Conservation (phyloP, 192 early-diverging fungal genomes). For the Coemansia sp. region DNA sequence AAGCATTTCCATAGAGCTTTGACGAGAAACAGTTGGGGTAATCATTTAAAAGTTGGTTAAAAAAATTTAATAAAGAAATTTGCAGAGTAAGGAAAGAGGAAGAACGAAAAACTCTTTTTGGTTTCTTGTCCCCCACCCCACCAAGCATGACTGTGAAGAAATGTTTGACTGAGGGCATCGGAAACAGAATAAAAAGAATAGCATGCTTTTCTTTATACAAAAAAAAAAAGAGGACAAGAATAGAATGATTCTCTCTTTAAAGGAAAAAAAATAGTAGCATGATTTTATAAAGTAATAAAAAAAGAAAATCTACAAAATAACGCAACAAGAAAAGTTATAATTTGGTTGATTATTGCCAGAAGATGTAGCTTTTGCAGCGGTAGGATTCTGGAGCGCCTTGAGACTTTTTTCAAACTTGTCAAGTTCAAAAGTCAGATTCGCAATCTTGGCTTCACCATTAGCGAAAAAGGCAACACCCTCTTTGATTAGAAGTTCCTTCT, state of each 20-base stretch:
- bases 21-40: neutral
- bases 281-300: neutral
- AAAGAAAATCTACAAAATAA: conserved; percentile 1
- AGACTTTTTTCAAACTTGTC: neutral
- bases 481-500: conserved; percentile 3
- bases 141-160: no score
- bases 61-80: no score
- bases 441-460: neutral
- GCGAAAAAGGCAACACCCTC: conserved; percentile 2
- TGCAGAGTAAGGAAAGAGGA: neutral
- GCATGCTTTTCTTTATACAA: no score
- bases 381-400: neutral
- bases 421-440: neutral
- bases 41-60: neutral
- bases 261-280: neutral
- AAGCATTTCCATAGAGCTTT: neutral
- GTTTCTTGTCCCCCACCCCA: no score
- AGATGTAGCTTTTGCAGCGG: no score
- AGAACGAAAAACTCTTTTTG: neutral
- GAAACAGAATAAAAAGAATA: no score
- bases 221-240: neutral
- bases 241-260: no score
- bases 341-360: neutral
- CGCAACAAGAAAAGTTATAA: neutral
- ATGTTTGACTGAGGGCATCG: no score